Percentiles rank a stretch among this genome's conserved stretches.
Conservation (phyloP, 768 basidiomycete species). For the Trametes cingulata region DNA sequence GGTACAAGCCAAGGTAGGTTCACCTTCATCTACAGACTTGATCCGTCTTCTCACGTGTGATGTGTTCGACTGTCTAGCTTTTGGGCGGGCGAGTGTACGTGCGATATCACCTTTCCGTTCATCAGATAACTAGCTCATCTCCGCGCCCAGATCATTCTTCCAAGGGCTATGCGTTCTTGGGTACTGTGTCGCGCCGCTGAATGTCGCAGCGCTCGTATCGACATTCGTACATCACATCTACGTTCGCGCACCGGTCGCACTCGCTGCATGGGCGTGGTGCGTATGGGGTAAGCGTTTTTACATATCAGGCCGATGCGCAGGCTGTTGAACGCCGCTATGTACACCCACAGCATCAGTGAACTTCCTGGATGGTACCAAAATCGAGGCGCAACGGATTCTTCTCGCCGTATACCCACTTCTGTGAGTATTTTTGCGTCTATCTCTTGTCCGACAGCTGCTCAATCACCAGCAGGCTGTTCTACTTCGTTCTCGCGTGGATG, state of each 20-base stretch:
- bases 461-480: slow-evolving; percentile 65
- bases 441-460: not conserved
- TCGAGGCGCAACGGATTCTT: slow-evolving; percentile 85
- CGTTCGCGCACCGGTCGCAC: slow-evolving; percentile 81
- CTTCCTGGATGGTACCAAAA: slow-evolving; percentile 93
- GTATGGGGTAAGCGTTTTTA: slow-evolving; percentile 80
- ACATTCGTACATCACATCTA: slow-evolving; percentile 86
- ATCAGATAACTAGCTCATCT: not conserved
- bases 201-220: slow-evolving; percentile 85
- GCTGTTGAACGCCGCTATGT: not conserved
- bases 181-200: slow-evolving; percentile 92
- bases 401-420: slow-evolving; percentile 96
- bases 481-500: slow-evolving; percentile 96
- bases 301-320: not conserved
- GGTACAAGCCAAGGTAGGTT: slow-evolving; percentile 85
- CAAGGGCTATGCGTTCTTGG: slow-evolving; percentile 94
- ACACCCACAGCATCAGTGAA: slow-evolving; percentile 76
- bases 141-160: slow-evolving; percentile 76
- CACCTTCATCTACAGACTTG: not conserved
- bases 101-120: not conserved
- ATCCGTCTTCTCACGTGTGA: not conserved
- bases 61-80: slow-evolving; percentile 46
- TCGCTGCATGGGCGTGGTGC: slow-evolving; percentile 92
- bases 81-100: slow-evolving; percentile 81
- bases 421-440: slow-evolving; percentile 53